Percentiles rank a stretch among this genome's conserved stretches.
Conservation (phyloP, 2,329 filamentous ascomycete species). For the Basipetospora chlamydospora region DNA sequence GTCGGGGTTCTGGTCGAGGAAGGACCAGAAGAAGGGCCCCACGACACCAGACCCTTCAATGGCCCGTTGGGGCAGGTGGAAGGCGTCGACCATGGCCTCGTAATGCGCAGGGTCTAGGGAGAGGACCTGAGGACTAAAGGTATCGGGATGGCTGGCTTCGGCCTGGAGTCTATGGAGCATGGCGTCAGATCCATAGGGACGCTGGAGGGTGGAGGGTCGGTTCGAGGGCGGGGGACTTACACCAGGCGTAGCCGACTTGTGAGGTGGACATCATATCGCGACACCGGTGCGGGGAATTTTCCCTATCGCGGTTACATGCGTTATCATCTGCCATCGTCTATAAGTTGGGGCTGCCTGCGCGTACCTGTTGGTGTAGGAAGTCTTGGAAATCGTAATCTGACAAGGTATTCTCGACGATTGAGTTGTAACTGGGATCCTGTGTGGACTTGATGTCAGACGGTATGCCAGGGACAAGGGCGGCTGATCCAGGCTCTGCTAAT, state of each 20-base stretch:
- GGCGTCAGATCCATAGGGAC: neutral
- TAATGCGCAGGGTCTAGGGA: slow-evolving; percentile 36
- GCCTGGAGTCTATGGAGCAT: slow-evolving; percentile 33
- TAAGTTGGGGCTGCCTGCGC: slow-evolving; percentile 10
- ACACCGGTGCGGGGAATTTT: slow-evolving; percentile 32
- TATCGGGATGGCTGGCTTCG: slow-evolving; percentile 40
- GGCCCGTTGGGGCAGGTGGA: slow-evolving; percentile 39
- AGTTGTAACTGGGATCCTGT: slow-evolving; percentile 33
- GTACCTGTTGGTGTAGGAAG: slow-evolving; percentile 34
- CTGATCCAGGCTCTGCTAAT: neutral
- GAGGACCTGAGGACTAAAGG: slow-evolving; percentile 40
- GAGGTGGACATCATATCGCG: slow-evolving; percentile 27
- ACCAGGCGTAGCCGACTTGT: slow-evolving; percentile 38
- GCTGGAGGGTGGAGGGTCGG: neutral
- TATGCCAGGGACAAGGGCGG: neutral
- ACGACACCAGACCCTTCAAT: slow-evolving; percentile 46
- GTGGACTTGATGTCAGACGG: slow-evolving; percentile 11
- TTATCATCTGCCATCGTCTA: neutral
- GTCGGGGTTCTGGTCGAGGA: slow-evolving; percentile 39
- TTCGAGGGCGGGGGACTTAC: slow-evolving; percentile 22
- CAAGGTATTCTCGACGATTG: slow-evolving; percentile 35
- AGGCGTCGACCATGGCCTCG: slow-evolving; percentile 37
- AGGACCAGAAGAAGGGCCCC: slow-evolving; percentile 49
- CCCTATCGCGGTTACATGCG: slow-evolving; percentile 21
- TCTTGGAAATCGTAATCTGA: slow-evolving; percentile 42